These are phyloP conservation scores for Notholithocarpus densiflorus DNA, from an alignment of 306 rosid species.

Conservation along the genomic window DNA sequence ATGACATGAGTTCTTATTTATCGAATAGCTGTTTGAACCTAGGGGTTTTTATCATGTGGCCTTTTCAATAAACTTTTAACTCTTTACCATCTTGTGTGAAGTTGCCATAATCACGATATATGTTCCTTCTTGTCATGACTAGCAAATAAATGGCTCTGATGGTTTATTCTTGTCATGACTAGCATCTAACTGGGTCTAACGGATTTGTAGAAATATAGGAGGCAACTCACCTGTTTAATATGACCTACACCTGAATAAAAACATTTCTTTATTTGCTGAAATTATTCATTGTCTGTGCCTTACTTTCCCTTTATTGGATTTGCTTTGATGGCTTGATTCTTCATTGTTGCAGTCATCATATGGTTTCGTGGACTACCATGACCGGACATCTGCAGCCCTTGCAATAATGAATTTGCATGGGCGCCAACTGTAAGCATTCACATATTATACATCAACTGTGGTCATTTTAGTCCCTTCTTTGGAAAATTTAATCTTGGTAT, in stretches of 20 bases:
- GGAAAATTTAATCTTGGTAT: conserved; percentile 5
- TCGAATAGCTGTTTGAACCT: not conserved
- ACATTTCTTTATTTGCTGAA: not conserved
- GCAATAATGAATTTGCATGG: conserved; percentile 65
- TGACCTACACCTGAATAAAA: not conserved
- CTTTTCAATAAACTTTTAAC: not conserved
- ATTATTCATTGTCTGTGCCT: not conserved
- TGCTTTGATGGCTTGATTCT: conserved; percentile 1
- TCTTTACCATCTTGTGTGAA: not conserved
- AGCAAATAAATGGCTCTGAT: not conserved
- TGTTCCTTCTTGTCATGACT: not conserved
- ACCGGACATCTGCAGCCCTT: conserved; percentile 56
- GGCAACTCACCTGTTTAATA: not conserved
- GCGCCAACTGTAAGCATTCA: conserved; percentile 51
- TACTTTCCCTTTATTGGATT: conserved; percentile 12
- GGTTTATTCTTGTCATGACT: not conserved
- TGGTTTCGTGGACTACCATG: conserved; percentile 63
- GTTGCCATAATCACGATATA: not conserved
- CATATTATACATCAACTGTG: not conserved
- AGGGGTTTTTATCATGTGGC: not conserved
- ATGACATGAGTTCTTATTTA: not conserved
- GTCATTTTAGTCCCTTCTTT: conserved; percentile 16
- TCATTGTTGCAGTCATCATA: conserved; percentile 50
- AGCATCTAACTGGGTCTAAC: not conserved
- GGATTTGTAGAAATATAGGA: not conserved